phyloP scores from a whole-genome alignment of 2,329 filamentous ascomycete genomes.

The Bipolaris sorokiniana region DNA sequence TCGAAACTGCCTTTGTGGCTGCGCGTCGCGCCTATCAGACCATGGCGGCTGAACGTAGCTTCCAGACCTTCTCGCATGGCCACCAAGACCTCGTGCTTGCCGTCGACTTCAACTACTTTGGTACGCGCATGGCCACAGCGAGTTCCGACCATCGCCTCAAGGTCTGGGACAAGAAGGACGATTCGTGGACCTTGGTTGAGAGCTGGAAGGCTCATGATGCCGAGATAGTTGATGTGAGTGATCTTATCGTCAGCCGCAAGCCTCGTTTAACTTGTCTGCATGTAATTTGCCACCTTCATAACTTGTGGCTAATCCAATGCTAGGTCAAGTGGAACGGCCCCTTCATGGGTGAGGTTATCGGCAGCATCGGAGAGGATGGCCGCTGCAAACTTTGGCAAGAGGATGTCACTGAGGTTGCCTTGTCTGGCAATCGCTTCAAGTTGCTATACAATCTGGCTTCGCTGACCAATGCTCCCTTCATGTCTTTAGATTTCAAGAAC shows the following conservation, averaged over 20 bases:
- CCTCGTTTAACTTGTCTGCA: slow-evolving; percentile 27
- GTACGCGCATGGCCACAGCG: slow-evolving; percentile 87
- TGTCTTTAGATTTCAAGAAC: slow-evolving; percentile 85
- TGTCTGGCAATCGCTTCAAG: slow-evolving; percentile 80
- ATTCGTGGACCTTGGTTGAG: slow-evolving; percentile 81
- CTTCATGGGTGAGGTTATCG: slow-evolving; percentile 85
- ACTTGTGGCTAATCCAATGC: slow-evolving; percentile 26
- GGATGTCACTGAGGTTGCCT: slow-evolving; percentile 77
- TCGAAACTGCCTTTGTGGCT: slow-evolving; percentile 37
- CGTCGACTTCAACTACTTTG: slow-evolving; percentile 89
- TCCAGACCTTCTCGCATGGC: slow-evolving; percentile 70
- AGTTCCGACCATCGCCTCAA: slow-evolving; percentile 92
- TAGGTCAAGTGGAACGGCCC: slow-evolving; percentile 94
- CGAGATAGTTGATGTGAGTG: slow-evolving; percentile 81
- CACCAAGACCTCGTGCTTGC: slow-evolving; percentile 83
- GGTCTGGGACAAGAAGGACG: slow-evolving; percentile 82
- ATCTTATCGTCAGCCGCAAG: slow-evolving; percentile 24
- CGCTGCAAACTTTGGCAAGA: slow-evolving; percentile 93
- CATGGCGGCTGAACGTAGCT: slow-evolving; percentile 49
- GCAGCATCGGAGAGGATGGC: slow-evolving; percentile 87
- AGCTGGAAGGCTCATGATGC: slow-evolving; percentile 90
- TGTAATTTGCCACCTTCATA: slow-evolving; percentile 23
- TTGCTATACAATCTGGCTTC: slow-evolving; percentile 66
- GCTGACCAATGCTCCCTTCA: slow-evolving; percentile 72
- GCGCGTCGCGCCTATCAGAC: slow-evolving; percentile 40